These are phyloP conservation scores for Prunus yedoensis DNA, from an alignment of 331 rosid species.

Conservation along the genomic window DNA sequence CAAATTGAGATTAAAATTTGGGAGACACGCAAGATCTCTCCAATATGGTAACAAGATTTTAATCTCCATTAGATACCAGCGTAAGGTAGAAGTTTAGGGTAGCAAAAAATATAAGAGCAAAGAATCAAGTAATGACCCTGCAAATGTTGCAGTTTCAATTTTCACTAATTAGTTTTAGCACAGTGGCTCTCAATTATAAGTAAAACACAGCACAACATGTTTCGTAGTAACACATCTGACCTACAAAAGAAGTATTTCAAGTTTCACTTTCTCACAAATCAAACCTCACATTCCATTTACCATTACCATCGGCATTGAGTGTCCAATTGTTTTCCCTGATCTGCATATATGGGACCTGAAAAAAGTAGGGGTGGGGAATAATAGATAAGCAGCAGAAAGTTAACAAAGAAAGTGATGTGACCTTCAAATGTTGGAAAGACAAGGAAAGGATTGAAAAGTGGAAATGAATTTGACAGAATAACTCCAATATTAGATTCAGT, in stretches of 20 bases:
- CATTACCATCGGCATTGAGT: conserved; percentile 69
- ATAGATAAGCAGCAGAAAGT: conserved; percentile 13
- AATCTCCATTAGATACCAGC: background rate
- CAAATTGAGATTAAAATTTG: too few species aligned
- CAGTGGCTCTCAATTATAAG: conserved; percentile 24
- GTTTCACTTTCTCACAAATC: conserved; percentile 52
- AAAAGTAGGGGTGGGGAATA: conserved; percentile 10
- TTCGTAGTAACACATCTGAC: conserved; percentile 14
- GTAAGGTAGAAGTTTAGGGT: background rate
- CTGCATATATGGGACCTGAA: conserved; percentile 90
- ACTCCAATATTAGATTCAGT: background rate
- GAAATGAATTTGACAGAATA: background rate
- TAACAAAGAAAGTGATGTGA: background rate
- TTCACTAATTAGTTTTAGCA: conserved; percentile 12
- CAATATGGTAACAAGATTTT: background rate
- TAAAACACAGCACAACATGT: conserved; percentile 14
- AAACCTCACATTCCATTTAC: conserved; percentile 88
- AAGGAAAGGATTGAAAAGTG: background rate
- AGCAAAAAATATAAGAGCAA: background rate
- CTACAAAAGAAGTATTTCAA: conserved; percentile 27
- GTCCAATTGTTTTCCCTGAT: conserved; percentile 97
- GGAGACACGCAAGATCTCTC: too few species aligned
- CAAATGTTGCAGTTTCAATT: conserved; percentile 16
- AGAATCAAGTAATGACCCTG: conserved; percentile 6
- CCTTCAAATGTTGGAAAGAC: background rate